These are phyloP conservation scores for Penicillium paneum DNA, from an alignment of 2,329 filamentous ascomycete species.

Conservation along the genomic window DNA sequence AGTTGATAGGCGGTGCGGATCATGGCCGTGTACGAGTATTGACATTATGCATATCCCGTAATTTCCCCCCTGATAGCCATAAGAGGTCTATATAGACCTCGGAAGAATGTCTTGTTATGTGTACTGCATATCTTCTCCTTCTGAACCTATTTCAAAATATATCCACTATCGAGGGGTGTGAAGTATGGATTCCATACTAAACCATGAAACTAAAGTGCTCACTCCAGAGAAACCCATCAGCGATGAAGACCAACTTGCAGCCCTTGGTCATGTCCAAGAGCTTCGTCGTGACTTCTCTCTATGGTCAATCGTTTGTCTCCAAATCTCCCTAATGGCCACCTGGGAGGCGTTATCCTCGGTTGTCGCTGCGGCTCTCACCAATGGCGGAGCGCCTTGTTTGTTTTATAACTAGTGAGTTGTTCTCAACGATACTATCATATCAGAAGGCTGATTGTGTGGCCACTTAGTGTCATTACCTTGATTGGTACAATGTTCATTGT, in stretches of 20 bases:
- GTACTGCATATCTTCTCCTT: background rate
- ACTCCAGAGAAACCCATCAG: slow-evolving; percentile 15
- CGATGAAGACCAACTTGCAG: slow-evolving; percentile 23
- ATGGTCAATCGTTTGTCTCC: slow-evolving; percentile 44
- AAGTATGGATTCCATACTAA: slow-evolving; percentile 6
- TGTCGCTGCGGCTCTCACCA: slow-evolving; percentile 43
- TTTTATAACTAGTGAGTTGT: slow-evolving; percentile 22
- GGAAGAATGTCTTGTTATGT: background rate
- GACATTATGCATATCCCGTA: background rate
- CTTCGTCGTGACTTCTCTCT: slow-evolving; percentile 42
- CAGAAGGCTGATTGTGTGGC: background rate
- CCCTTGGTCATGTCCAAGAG: slow-evolving; percentile 26
- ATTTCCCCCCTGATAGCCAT: background rate
- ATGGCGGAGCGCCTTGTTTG: slow-evolving; percentile 41
- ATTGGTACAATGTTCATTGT: slow-evolving; percentile 42
- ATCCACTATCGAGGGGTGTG: background rate
- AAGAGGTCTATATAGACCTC: background rate
- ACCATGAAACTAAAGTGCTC: slow-evolving; percentile 7
- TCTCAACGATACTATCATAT: background rate
- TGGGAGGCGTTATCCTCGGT: slow-evolving; percentile 52
- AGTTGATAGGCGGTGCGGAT: background rate
- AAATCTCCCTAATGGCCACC: slow-evolving; percentile 51
- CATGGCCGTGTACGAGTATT: background rate
- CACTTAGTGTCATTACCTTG: slow-evolving; percentile 41
- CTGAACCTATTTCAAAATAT: background rate